Base-by-base conservation (phyloP, 345 rosid species). In the Noccaea bulbosa region DNA sequence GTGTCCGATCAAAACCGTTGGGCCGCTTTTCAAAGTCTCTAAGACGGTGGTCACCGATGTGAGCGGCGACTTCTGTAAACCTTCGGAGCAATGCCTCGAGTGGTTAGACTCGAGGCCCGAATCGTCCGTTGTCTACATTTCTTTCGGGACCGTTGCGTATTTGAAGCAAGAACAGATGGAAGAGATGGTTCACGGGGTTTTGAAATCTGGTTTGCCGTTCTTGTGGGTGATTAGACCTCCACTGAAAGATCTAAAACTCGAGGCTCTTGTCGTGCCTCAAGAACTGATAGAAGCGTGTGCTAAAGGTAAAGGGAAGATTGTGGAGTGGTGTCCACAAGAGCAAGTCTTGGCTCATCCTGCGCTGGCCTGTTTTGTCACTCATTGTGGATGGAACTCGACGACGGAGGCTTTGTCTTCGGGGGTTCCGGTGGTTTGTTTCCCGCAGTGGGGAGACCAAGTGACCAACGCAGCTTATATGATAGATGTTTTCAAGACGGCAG, bases 381-480 rank as follows among this genome's bases (percentile, higher is more conserved):
- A 74, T 4, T 65, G 77, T 17, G 71, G 77, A 1, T 73, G 77
- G 77, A 65, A 64, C 5, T 72, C 92, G 10, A 70, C 89, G 0
- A 78, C 81, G 82, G 94, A 90, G 70, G 78, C 94, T 4, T 52
- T 91, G n/a, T 37, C 90, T 0, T 84, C 81, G 0, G 95, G 92
- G 2, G 61, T 83, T 73, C 97, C 93, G 0, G 78, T 91, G 27
- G 65, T 88, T 35, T 83, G 86, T 3, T 88, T 75, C 55, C 92
- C 95, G 2, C 91, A 79, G 39, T 88, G 91, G 92, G 91, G 89
- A 3, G 95, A 91, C 74, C 94, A 88, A 60, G 94, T 85, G 12
- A 84, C 90, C 0, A 52, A 90, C 39, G 90, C 97, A 1, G 79
- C 74, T 43, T 88, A 82, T 68, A 51, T 88, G 61, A 79, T 75